Evolutionary conservation across 495 filamentous ascomycete genomes (phyloP).

Genomic region (Aspergillus kassunensis): DNA sequence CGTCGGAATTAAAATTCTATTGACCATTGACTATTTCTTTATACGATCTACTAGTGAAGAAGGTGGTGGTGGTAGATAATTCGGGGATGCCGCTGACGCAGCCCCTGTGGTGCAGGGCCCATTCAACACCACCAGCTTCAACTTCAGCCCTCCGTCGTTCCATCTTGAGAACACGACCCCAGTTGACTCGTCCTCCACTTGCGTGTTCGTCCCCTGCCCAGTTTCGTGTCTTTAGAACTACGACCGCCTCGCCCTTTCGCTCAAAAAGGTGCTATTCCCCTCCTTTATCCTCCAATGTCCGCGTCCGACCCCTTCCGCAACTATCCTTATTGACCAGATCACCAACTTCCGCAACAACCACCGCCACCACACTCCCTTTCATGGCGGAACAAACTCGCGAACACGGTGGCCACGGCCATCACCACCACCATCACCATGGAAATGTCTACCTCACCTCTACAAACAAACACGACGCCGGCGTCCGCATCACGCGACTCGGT

Average conservation of each 20-base stretch:
- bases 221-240: constrained; percentile 27
- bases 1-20: neutral
- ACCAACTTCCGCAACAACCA: neutral
- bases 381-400: constrained; percentile 41
- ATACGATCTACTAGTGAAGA: neutral
- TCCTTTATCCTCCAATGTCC: constrained; percentile 19
- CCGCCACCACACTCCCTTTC: constrained; percentile 15
- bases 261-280: constrained; percentile 8
- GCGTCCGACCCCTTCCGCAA: constrained; percentile 18
- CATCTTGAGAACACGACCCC: constrained; percentile 14
- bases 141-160: constrained; percentile 15
- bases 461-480: constrained; percentile 89
- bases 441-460: constrained; percentile 83
- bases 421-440: constrained; percentile 72
- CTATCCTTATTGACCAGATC: constrained; percentile 15
- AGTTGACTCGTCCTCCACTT: constrained; percentile 13
- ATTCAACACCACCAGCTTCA: constrained; percentile 26
- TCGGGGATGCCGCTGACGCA: constrained; percentile 43
- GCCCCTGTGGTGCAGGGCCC: constrained; percentile 45
- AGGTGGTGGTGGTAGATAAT: constrained; percentile 2
- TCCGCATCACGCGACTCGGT: constrained; percentile 90
- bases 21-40: neutral
- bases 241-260: constrained; percentile 8
- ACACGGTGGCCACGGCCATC: constrained; percentile 36
- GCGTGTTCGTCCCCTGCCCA: constrained; percentile 17